Evolutionary conservation across 2,329 filamentous ascomycete species (phyloP), one percentile per base, ranked within the genome.

Genomic region (Leptographium wingfieldii): DNA sequence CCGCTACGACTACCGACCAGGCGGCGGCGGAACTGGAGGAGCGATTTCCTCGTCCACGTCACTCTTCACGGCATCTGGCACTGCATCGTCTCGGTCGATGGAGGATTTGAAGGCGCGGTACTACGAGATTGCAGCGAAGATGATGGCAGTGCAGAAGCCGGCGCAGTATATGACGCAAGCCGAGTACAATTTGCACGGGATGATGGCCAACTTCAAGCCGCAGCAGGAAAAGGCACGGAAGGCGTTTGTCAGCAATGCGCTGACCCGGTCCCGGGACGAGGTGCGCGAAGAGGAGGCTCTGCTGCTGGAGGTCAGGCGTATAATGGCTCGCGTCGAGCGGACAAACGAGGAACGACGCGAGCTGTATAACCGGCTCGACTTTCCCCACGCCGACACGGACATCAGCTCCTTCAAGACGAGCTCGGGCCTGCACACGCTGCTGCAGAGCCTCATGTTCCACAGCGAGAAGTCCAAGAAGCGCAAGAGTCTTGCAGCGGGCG

Each of bases 81-180:
- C 71, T 69, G 43, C 53, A 1, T 35, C 56, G 12, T 55, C 60
- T 11, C 83, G 94, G 51, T 85, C 83, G 1, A 84, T 96, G 78
- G 94, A 99, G 71, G 90, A 96, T 63, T 76, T 99, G 62, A 99
- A 99, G 72, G 81, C 86, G 19, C 83, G 94, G 58, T 97, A 95
- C 74, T 99, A 97, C 73, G 83, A 86, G 59, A 83, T 97, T 43
- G 89, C 88, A 2, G 87, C 88, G 10, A 88, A 85, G 67, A 86
- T 94, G 77, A 88, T 95, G 78, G 85, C 86, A 2, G 76, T 90
- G 7, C 82, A 90, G 66, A 92, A 88, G 61, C 89, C 90, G 0
- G 83, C 88, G 0, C 86, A 88, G 62, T 89, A 84, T 71, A 97
- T 99, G 94, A 90, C 88, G 29, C 84, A 86, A 49, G 78, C 87